Evolutionary conservation across 164 flowering plant species (phyloP).

Genomic region (Tinospora cordifolia): DNA sequence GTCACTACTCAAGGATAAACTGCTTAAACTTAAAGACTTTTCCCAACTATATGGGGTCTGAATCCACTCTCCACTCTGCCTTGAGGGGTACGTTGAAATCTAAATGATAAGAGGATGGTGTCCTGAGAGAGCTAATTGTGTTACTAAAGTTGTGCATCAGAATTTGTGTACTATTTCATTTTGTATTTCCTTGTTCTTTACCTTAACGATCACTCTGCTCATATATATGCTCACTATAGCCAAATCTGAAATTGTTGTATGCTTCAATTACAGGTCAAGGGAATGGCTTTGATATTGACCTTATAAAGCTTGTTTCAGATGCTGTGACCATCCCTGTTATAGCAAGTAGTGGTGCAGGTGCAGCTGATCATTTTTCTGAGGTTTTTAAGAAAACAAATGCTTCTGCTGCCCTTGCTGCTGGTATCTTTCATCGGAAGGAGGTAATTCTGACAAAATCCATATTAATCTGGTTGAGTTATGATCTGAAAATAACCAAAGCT

Average conservation of each 20-base stretch:
- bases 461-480: background rate
- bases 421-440: conserved; percentile 95
- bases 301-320: conserved; percentile 74
- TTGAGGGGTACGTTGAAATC: too few relatives aligned
- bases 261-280: conserved; percentile 72
- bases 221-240: background rate
- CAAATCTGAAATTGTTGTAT: conserved; percentile 3
- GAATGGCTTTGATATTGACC: conserved; percentile 85
- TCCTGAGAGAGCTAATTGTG: background rate
- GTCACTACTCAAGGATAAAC: too few relatives aligned
- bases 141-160: background rate
- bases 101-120: background rate
- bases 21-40: too few relatives aligned
- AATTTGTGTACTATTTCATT: background rate
- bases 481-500: background rate
- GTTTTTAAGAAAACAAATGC: conserved; percentile 82
- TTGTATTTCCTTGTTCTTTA: background rate
- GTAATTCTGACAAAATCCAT: conserved; percentile 27
- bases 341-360: conserved; percentile 98
- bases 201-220: background rate
- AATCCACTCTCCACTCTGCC: too few relatives aligned
- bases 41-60: too few relatives aligned
- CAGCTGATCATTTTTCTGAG: conserved; percentile 76
- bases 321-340: conserved; percentile 95
- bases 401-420: conserved; percentile 98